Conservation (phyloP, 495 filamentous ascomycete species). For the Letharia columbiana region DNA sequence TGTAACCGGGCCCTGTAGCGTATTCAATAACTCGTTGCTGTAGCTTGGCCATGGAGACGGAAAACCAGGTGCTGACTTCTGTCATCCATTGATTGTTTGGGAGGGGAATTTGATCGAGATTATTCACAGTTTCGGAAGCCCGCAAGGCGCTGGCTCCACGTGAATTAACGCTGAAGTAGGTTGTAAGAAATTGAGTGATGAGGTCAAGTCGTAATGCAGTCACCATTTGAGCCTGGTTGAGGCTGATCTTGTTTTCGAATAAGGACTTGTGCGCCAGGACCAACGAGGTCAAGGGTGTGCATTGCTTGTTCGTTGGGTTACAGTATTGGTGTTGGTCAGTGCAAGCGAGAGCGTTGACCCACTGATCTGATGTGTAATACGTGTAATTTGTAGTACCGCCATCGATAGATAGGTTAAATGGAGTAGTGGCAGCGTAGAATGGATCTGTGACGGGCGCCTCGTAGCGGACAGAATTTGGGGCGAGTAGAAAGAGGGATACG, state of each 20-base stretch:
- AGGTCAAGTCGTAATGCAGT: conserved; percentile 35
- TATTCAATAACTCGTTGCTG: conserved; percentile 26
- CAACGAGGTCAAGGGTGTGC: conserved; percentile 17
- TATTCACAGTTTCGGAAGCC: conserved; percentile 21
- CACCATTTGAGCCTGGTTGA: conserved; percentile 40
- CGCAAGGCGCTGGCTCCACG: conserved; percentile 29
- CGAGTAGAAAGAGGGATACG: conserved; percentile 30
- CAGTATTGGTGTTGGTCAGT: conserved; percentile 30
- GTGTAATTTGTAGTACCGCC: conserved; percentile 5
- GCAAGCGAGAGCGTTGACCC: conserved; percentile 25
- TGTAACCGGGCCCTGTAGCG: conserved; percentile 24
- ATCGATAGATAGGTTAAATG: background rate
- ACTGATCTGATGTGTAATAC: conserved; percentile 18
- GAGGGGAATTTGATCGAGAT: conserved; percentile 22
- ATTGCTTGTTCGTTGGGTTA: conserved; percentile 22
- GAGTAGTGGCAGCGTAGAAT: conserved; percentile 23
- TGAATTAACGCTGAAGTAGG: conserved; percentile 26
- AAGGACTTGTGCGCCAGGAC: conserved; percentile 24
- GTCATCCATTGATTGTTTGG: conserved; percentile 31
- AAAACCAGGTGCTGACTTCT: conserved; percentile 29
- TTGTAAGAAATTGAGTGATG: conserved; percentile 31
- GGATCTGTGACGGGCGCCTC: conserved; percentile 24
- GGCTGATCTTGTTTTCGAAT: conserved; percentile 31
- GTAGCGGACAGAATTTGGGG: conserved; percentile 27
- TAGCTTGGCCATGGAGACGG: conserved; percentile 24